Base-by-base conservation (phyloP, 2,329 filamentous ascomycete genomes). In the Boeremia exigua region DNA sequence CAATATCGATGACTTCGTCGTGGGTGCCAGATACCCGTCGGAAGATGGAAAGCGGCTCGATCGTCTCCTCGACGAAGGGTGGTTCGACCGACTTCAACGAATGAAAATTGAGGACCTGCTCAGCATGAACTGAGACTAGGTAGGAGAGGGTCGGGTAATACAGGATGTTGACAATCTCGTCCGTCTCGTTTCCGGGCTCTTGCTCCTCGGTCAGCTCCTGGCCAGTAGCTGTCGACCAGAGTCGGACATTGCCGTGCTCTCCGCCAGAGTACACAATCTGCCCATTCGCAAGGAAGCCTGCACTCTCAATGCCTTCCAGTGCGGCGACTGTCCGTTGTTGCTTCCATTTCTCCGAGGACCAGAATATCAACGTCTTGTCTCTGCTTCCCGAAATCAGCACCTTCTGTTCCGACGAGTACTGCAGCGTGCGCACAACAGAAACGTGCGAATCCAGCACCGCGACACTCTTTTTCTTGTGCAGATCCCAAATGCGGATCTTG, bases 1-100 rank as follows among this genome's bases (percentile, higher is more conserved):
- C 90, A 30, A 99, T 80, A 71, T 99, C 96, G 64, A 99, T 97
- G 48, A 99, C 92, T 74, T 99, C 95, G 73, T 99, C 96, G 74
- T 98, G 92, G 6, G 95, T 97, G 48, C 95, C 96, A 4, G 94
- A 96, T 63, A 99, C 96, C 39, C 92, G 86, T 63, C 90, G 86
- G 39, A 90, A 83, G 0, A 88, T 69, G 9, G 83, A 80, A 23
- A 89, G 74, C n/a, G 84, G 78, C n/a, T 79, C 74, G 78, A 90
- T 70, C 76, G 79, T 67, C 71, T 81, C 65, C 55, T 78, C 61
- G 68, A 69, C 55, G 77, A 69, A 57, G 50, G 73, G 56, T 30
- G 70, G 63, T 25, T 72, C 50, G 64, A 84, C 44, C 70, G 83
- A 45, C 71, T 74, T 56, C 69, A 82, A 73, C 1, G 85, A 86